Conservation (phyloP, 225 moss, liverwort and hornwort genomes). For the Pseudisothecium myosuroides region DNA sequence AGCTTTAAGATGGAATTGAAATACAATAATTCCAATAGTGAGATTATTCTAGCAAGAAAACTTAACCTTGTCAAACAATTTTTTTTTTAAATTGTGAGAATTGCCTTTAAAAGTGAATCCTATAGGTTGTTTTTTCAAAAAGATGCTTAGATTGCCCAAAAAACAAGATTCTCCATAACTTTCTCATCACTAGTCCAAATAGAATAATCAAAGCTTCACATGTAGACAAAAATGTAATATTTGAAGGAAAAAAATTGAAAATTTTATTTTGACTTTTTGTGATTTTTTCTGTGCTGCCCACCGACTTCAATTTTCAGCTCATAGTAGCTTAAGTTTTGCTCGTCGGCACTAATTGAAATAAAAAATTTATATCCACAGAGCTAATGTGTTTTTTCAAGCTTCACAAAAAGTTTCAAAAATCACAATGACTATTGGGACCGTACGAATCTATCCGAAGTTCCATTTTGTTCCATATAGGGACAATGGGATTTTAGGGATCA, state of each 20-base stretch:
- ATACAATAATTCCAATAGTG: fast-evolving
- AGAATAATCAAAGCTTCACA: background rate
- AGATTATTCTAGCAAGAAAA: background rate
- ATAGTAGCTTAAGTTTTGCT: background rate
- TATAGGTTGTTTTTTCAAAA: background rate
- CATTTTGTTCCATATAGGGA: fast-evolving
- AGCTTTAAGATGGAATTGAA: background rate
- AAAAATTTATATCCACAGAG: background rate
- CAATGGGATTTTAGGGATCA: no score
- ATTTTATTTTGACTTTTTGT: background rate
- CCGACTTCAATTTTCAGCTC: fast-evolving
- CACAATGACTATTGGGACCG: background rate
- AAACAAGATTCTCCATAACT: background rate
- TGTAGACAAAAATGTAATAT: background rate
- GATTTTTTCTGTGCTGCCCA: background rate
- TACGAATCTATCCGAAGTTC: fast-evolving
- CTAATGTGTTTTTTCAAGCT: fast-evolving
- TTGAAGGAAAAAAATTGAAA: background rate
- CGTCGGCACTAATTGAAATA: fast-evolving
- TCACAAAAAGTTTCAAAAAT: background rate
- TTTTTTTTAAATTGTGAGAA: background rate
- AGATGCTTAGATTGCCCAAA: fast-evolving
- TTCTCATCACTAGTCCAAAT: background rate
- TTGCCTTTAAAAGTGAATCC: background rate
- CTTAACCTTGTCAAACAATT: background rate